Conservation (phyloP, 2,329 filamentous ascomycete genomes). For the Alternaria panax region DNA sequence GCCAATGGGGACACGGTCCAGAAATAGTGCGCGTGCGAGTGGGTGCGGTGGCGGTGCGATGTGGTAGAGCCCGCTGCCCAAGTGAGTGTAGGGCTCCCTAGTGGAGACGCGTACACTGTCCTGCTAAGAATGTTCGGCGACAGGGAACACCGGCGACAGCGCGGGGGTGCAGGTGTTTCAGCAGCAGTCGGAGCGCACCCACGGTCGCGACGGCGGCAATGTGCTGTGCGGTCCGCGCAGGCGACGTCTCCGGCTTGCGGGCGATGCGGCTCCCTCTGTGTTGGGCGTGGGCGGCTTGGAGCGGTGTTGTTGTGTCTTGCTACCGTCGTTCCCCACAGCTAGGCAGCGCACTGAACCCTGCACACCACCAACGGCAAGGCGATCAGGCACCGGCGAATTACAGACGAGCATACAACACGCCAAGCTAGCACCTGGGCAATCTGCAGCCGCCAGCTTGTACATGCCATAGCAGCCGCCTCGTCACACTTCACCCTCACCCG, state of each 20-base stretch:
- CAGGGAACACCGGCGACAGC: slow-evolving; percentile 27
- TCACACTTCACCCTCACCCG: slow-evolving; percentile 8
- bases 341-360: slow-evolving; percentile 16
- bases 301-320: slow-evolving; percentile 17
- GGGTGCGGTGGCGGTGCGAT: slow-evolving; percentile 1
- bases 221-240: neutral
- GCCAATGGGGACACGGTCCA: neutral
- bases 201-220: neutral
- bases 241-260: neutral
- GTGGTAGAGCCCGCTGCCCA: slow-evolving; percentile 2
- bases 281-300: slow-evolving; percentile 6
- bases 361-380: slow-evolving; percentile 16
- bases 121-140: slow-evolving; percentile 40
- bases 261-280: neutral
- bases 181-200: slow-evolving; percentile 13
- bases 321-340: slow-evolving; percentile 10
- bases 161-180: slow-evolving; percentile 40
- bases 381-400: slow-evolving; percentile 32
- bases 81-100: slow-evolving; percentile 17
- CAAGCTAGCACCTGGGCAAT: slow-evolving; percentile 5
- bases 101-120: slow-evolving; percentile 31
- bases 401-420: slow-evolving; percentile 4
- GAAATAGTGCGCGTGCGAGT: slow-evolving; percentile 10
- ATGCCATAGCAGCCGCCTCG: neutral
- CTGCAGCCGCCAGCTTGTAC: slow-evolving; percentile 7